Evolutionary conservation across 345 rosid genomes (phyloP), one percentile per base, ranked within the genome.

Genomic region (Rhodamnia rubescens): DNA sequence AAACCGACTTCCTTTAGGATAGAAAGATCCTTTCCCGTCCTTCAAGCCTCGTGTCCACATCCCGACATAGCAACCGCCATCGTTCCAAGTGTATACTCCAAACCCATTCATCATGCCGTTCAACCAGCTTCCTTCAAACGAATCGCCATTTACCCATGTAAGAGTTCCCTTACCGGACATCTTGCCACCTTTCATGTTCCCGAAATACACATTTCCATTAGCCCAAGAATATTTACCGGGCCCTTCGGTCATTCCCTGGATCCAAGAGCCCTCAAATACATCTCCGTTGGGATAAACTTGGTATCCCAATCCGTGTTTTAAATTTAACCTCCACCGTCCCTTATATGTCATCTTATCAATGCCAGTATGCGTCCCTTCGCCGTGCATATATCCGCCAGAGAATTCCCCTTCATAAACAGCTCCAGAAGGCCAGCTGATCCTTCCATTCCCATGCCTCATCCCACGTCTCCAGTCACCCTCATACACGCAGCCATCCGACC

Each of bases 21-120:
- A 96, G 90, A 94, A 96, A 32, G 98, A 92, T 69, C 99, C 98
- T 88, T 97, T 95, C 42, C 99, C 99, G 85, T 97, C 99, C 92
- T 97, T 97, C 87, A 95, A 90, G 87, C 98, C 98, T 20, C 92
- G 88, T 58, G 98, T 93, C 99, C 99, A 97, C 69, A 98, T 97
- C 84, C 99, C 98, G 42, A 95, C 95, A 86, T 94, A 97, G 90
- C 92, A 92, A 86, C 99, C 96, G 5, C 98, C 94, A 86, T 94
- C 98, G 4, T 87, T 92, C 99, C 99, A 97, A 42, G 95, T 96
- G 88, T 95, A 95, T 24, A 97, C 96, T 84, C 98, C 98, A 89
- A 97, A 88, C 85, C 98, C 99, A 89, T 96, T 98, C 96, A 97
- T 97, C 98, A 94, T 92, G 51, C 96, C 95, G 82, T 94, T 95